These are phyloP conservation scores for Cladosporium sp. DNA, from an alignment of 2,329 filamentous ascomycete species.

Conservation along the genomic window DNA sequence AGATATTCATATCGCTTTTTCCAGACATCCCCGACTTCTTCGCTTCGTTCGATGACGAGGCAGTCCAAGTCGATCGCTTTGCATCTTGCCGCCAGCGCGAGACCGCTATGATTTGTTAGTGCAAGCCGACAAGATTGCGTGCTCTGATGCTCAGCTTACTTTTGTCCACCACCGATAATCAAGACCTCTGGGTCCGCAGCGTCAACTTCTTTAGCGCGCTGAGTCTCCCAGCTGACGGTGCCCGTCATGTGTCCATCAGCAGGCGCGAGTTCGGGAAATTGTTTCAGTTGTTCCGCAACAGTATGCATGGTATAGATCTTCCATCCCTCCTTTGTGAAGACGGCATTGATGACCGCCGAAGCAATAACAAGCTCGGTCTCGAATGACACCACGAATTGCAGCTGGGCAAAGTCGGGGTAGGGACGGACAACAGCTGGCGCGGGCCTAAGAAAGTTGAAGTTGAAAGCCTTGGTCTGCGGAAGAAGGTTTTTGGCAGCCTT, in stretches of 20 bases:
- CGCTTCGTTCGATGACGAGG: constrained; percentile 43
- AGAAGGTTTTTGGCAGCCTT: neutral
- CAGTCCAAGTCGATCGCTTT: constrained; percentile 36
- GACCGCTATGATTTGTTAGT: constrained; percentile 17
- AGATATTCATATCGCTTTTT: constrained; percentile 38
- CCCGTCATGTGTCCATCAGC: neutral
- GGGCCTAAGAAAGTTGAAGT: neutral
- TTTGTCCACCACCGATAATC: constrained; percentile 44
- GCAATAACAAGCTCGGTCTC: neutral
- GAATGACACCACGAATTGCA: neutral
- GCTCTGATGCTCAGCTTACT: neutral
- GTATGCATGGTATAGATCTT: neutral
- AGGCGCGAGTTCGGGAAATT: neutral
- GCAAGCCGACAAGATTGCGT: neutral
- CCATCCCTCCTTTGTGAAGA: neutral
- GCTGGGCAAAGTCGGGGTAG: neutral
- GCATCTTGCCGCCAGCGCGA: constrained; percentile 34
- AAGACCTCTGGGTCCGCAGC: constrained; percentile 53
- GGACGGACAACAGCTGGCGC: neutral
- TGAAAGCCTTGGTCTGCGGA: neutral
- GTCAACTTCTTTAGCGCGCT: constrained; percentile 22
- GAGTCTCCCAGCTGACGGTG: neutral
- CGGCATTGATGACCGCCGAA: neutral
- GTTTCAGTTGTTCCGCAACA: neutral
- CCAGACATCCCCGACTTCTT: constrained; percentile 48